Percentiles rank a stretch among this genome's conserved stretches.
phyloP scores from a whole-genome alignment of 2,329 filamentous ascomycete species.

The Penicillium sp. region DNA sequence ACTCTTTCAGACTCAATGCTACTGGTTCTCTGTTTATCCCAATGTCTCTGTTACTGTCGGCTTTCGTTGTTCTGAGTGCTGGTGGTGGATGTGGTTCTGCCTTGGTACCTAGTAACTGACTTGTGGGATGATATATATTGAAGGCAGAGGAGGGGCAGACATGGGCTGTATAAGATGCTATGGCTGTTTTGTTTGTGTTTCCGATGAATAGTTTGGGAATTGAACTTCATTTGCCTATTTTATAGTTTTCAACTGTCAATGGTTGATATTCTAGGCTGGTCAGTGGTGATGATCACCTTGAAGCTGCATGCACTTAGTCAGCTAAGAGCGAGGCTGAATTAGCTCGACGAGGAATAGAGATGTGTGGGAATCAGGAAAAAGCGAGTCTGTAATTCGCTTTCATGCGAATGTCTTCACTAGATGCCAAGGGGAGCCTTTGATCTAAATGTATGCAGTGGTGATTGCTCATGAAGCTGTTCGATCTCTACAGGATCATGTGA shows the following conservation, averaged over 20 bases:
- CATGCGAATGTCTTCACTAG: not conserved
- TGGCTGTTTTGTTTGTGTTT: conserved; percentile 12
- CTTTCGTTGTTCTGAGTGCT: not conserved
- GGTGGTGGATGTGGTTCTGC: not conserved
- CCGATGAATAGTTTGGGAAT: conserved; percentile 15
- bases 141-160: conserved; percentile 1
- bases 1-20: conserved; percentile 21
- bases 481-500: conserved; percentile 10
- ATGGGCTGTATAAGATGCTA: conserved; percentile 13
- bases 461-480: not conserved
- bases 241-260: not conserved
- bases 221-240: conserved; percentile 9
- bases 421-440: not conserved
- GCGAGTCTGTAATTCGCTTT: not conserved
- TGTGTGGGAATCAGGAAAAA: not conserved
- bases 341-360: not conserved
- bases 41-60: conserved; percentile 6
- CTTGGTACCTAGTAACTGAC: not conserved
- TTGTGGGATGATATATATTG: conserved; percentile 14
- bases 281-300: not conserved
- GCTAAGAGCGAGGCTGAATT: not conserved
- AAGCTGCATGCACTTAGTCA: not conserved
- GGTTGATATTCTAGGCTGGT: not conserved
- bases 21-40: conserved; percentile 11
- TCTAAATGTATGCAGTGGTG: not conserved